A percentile compares a stretch with the other conserved stretches of the same genome.
phyloP scores from a whole-genome alignment of 345 rosid species.

The Eutrema yunnanense region DNA sequence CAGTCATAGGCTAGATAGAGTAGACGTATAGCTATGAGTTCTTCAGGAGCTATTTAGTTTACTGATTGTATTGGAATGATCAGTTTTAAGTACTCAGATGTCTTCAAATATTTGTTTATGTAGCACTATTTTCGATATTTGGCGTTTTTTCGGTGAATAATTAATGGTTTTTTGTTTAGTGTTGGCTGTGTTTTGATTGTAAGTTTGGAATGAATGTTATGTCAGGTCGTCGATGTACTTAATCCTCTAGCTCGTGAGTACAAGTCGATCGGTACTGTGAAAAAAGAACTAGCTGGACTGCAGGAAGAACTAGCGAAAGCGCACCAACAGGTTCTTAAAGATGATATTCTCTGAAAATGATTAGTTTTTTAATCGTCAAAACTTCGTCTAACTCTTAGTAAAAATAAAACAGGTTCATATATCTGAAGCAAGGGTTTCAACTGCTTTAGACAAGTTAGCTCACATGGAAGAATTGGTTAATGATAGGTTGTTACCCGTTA shows the following conservation, averaged over 20 bases:
- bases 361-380: neutral
- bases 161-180: neutral
- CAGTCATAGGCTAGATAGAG: neutral
- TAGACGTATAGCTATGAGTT: neutral
- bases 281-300: constrained; percentile 85
- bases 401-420: constrained; percentile 66
- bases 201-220: constrained; percentile 4
- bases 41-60: neutral
- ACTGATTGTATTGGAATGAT: neutral
- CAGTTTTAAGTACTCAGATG: neutral
- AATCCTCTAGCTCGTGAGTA: constrained; percentile 97
- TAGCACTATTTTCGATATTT: neutral
- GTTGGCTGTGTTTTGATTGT: neutral
- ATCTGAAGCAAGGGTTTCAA: constrained; percentile 91
- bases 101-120: neutral
- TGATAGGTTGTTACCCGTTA: constrained; percentile 69
- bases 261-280: constrained; percentile 86
- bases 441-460: constrained; percentile 92
- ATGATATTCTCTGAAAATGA: neutral
- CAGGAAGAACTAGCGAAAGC: constrained; percentile 84
- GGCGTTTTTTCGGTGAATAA: neutral
- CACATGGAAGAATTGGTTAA: constrained; percentile 86
- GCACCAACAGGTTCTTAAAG: constrained; percentile 62
- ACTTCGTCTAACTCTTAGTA: neutral
- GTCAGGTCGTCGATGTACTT: constrained; percentile 89